phyloP scores from a whole-genome alignment of 352 stramenopile genomes.

The Globisporangium splendens region DNA sequence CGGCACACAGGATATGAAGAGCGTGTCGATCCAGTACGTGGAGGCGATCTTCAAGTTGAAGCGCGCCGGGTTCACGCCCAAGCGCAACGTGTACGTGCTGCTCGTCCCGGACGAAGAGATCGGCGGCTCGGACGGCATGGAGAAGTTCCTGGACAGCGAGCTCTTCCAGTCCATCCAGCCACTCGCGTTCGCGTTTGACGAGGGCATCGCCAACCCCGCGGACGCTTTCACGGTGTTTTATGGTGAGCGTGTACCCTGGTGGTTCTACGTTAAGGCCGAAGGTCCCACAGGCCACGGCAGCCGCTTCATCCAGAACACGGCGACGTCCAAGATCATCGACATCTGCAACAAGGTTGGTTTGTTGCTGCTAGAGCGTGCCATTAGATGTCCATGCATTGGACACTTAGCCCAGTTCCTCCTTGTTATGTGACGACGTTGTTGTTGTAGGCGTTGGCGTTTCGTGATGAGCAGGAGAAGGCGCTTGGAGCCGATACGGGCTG shows the following conservation, averaged over 20 bases:
- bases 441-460: slow-evolving; percentile 77
- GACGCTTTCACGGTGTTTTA: slow-evolving; percentile 96
- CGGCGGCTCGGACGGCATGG: slow-evolving; percentile 92
- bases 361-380: no score
- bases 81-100: slow-evolving; percentile 89
- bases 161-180: slow-evolving; percentile 80
- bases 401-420: no score
- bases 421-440: background rate
- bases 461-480: slow-evolving; percentile 82
- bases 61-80: slow-evolving; percentile 61
- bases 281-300: slow-evolving; percentile 86
- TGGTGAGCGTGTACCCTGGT: slow-evolving; percentile 92
- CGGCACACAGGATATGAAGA: slow-evolving; percentile 95
- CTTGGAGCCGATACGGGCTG: slow-evolving; percentile 77
- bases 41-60: slow-evolving; percentile 84
- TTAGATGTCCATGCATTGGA: background rate
- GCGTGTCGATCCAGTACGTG: slow-evolving; percentile 95
- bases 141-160: slow-evolving; percentile 76
- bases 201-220: slow-evolving; percentile 90
- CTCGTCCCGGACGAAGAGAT: slow-evolving; percentile 95
- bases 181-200: slow-evolving; percentile 93
- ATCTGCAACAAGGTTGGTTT: slow-evolving; percentile 64
- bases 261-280: slow-evolving; percentile 83
- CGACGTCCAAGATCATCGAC: slow-evolving; percentile 92
- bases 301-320: slow-evolving; percentile 95